These are phyloP conservation scores for Microdochium bolleyi DNA, from an alignment of 2,329 filamentous ascomycete genomes.

Conservation along the genomic window DNA sequence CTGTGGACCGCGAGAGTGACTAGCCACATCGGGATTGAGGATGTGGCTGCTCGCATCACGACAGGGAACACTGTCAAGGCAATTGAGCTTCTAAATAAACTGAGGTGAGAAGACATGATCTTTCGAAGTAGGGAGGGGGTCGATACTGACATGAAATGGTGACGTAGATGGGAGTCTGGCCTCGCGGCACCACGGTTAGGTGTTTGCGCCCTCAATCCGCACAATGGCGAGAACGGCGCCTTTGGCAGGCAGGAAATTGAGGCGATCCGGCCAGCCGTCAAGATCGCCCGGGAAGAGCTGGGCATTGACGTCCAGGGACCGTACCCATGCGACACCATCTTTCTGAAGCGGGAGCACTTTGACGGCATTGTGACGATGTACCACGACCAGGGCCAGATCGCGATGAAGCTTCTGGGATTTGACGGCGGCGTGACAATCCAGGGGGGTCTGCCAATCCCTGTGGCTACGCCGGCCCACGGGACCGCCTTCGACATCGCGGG, in stretches of 20 bases:
- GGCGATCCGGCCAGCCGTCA: conserved; percentile 19
- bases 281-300: conserved; percentile 8
- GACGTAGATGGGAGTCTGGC: conserved; percentile 18
- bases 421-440: conserved; percentile 24
- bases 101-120: conserved; percentile 12
- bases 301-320: conserved; percentile 21
- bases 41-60: conserved; percentile 18
- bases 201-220: conserved; percentile 24
- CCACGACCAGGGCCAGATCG: conserved; percentile 26
- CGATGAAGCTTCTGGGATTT: conserved; percentile 23
- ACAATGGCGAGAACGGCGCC: conserved; percentile 23
- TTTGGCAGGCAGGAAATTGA: conserved; percentile 24
- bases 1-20: conserved; percentile 22
- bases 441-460: conserved; percentile 19
- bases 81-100: conserved; percentile 17
- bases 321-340: conserved; percentile 25
- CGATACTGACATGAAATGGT: background rate
- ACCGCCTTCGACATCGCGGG: conserved; percentile 22
- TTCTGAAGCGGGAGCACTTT: conserved; percentile 19
- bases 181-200: conserved; percentile 19
- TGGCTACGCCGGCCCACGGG: conserved; percentile 21
- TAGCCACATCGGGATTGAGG: conserved; percentile 20
- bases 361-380: conserved; percentile 27
- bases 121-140: background rate
- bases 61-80: conserved; percentile 14